A percentile compares a stretch with the other conserved stretches of the same genome.
Evolutionary conservation across 2,329 filamentous ascomycete species (phyloP).

Genomic region (Aspergillus fijiensis): DNA sequence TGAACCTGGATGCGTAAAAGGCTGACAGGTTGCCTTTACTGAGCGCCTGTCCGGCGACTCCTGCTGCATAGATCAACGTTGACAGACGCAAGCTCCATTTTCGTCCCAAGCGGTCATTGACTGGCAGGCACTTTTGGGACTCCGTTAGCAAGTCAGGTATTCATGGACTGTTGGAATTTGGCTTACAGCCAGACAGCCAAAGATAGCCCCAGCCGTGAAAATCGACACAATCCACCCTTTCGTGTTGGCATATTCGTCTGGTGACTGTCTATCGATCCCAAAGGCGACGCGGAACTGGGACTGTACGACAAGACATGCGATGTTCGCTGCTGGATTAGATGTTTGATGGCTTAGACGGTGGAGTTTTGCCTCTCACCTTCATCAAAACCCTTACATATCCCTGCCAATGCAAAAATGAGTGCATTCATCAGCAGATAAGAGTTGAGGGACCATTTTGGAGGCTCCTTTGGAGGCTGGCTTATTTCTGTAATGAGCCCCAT

Average conservation of each 20-base stretch:
- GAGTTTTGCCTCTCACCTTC: conserved; percentile 11
- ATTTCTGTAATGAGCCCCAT: conserved; percentile 24
- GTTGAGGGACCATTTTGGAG: conserved; percentile 23
- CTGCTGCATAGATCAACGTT: conserved; percentile 1
- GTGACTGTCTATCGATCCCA: conserved; percentile 16
- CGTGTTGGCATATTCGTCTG: conserved; percentile 20
- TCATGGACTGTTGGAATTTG: neutral
- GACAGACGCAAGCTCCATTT: conserved; percentile 1
- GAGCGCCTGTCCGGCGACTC: conserved; percentile 4
- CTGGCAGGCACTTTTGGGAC: neutral
- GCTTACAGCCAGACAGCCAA: conserved; percentile 20
- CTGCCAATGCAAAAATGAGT: conserved; percentile 23
- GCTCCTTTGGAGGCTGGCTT: conserved; percentile 18
- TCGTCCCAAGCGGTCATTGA: conserved; percentile 2
- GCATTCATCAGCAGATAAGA: conserved; percentile 21
- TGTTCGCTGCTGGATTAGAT: conserved; percentile 16
- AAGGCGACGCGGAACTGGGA: conserved; percentile 16
- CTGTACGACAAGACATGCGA: conserved; percentile 23
- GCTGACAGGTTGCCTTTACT: conserved; percentile 16
- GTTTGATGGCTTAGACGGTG: neutral
- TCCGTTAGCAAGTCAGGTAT: neutral
- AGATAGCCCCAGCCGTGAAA: conserved; percentile 20
- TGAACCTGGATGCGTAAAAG: conserved; percentile 18
- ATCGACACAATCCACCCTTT: conserved; percentile 24
- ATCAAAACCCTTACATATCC: conserved; percentile 24